These are phyloP conservation scores for Solanum lycopersicoides DNA, from an alignment of 257 asterid species.

Conservation along the genomic window DNA sequence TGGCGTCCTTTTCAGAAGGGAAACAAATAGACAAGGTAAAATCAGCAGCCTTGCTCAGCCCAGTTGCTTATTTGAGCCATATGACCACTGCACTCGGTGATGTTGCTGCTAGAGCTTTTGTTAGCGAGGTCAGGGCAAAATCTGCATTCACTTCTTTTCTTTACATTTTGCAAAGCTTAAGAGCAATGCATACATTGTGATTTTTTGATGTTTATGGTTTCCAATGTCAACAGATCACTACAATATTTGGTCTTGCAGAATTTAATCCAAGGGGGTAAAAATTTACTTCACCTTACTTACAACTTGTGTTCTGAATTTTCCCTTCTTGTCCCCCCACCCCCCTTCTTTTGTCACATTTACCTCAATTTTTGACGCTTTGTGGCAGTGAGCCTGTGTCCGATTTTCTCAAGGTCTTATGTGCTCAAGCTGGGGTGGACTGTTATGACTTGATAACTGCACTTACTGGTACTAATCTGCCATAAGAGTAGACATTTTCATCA, in stretches of 20 bases:
- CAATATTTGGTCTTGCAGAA: slow-evolving; percentile 62
- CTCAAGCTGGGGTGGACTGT: slow-evolving; percentile 46
- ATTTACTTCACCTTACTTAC: neutral
- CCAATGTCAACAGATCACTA: slow-evolving; percentile 38
- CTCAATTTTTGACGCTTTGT: no score
- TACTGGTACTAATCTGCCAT: slow-evolving; percentile 33
- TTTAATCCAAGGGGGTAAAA: slow-evolving; percentile 66
- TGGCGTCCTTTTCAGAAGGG: slow-evolving; percentile 75
- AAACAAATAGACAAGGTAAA: slow-evolving; percentile 51
- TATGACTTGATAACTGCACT: slow-evolving; percentile 51
- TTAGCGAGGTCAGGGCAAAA: slow-evolving; percentile 47
- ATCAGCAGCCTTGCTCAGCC: slow-evolving; percentile 76
- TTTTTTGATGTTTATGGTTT: neutral
- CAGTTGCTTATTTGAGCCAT: slow-evolving; percentile 80
- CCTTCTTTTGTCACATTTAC: no score
- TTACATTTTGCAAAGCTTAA: neutral
- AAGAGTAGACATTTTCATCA: neutral
- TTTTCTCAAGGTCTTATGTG: slow-evolving; percentile 38
- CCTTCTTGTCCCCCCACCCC: neutral
- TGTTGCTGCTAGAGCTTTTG: slow-evolving; percentile 46
- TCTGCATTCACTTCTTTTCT: neutral
- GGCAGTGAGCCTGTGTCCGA: slow-evolving; percentile 30
- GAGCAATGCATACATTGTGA: neutral
- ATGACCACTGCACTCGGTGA: slow-evolving; percentile 63
- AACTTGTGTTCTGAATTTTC: neutral